Conservation (phyloP, 23 red algal species). For the Gracilaria domingensis region DNA sequence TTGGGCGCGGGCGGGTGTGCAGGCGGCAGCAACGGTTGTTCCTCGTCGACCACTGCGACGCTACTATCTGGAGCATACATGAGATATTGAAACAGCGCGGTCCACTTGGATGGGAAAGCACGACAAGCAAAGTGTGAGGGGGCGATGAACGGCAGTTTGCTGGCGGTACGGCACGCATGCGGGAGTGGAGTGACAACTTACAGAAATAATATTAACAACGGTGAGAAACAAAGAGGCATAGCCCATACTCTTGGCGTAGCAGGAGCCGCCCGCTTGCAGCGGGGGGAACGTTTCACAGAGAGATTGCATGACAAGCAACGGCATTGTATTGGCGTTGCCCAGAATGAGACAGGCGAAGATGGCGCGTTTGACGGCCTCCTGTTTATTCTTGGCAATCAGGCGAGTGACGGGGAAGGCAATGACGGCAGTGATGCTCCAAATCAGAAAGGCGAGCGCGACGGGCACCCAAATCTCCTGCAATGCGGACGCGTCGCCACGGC, state of each 20-base stretch:
- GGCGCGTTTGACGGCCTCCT: conserved; percentile 49
- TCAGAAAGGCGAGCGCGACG: conserved; percentile 21
- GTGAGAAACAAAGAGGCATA: conserved; percentile 61
- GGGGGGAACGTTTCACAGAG: conserved; percentile 32
- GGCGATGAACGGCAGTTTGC: background rate
- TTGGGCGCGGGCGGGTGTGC: background rate
- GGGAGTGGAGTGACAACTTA: conserved; percentile 13
- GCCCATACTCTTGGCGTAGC: conserved; percentile 50
- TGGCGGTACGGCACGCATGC: background rate
- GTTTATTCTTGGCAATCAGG: conserved; percentile 5
- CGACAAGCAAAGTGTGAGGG: background rate
- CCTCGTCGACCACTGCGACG: conserved; percentile 29
- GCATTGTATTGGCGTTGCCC: conserved; percentile 62
- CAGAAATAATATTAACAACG: conserved; percentile 50
- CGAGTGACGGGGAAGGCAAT: conserved; percentile 41
- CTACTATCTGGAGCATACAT: conserved; percentile 42
- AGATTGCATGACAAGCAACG: conserved; percentile 58
- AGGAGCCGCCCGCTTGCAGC: background rate
- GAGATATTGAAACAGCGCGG: conserved; percentile 49
- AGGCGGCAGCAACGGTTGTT: background rate
- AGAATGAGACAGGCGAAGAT: conserved; percentile 55
- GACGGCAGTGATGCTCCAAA: conserved; percentile 1
- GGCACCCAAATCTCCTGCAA: conserved; percentile 63
- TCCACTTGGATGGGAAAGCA: conserved; percentile 20
- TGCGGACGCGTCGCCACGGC: background rate